Conservation (phyloP, 306 rosid genomes). For the Geum urbanum region DNA sequence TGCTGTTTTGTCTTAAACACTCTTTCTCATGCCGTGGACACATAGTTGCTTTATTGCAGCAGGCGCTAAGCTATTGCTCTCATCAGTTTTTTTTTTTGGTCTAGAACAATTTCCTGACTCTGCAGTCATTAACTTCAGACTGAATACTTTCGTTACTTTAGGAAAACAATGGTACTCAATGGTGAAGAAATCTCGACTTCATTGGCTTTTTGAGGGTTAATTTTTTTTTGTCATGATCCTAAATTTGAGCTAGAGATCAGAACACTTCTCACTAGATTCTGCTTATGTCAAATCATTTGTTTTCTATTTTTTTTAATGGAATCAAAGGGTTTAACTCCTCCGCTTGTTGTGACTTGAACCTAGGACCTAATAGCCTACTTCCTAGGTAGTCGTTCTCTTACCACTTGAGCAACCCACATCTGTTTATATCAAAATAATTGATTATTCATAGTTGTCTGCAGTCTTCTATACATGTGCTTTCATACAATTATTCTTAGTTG, state of each 20-base stretch:
- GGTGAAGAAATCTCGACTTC: background rate
- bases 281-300: too few species aligned
- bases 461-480: background rate
- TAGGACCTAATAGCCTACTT: too few species aligned
- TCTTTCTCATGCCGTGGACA: too few species aligned
- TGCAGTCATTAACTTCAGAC: too few species aligned
- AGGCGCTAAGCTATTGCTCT: background rate
- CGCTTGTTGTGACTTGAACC: too few species aligned
- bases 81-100: background rate
- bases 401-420: too few species aligned
- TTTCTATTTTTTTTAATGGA: background rate
- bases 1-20: background rate
- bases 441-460: background rate
- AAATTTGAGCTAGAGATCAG: background rate
- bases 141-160: too few species aligned
- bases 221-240: background rate
- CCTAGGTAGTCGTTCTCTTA: too few species aligned
- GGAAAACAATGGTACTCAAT: background rate
- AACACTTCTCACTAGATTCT: background rate
- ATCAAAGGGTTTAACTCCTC: too few species aligned
- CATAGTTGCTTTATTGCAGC: background rate
- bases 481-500: background rate
- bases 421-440: background rate
- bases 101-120: too few species aligned
- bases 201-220: background rate